These are phyloP conservation scores for Aspergillus alliaceus DNA, from an alignment of 2,329 filamentous ascomycete genomes.

Conservation along the genomic window DNA sequence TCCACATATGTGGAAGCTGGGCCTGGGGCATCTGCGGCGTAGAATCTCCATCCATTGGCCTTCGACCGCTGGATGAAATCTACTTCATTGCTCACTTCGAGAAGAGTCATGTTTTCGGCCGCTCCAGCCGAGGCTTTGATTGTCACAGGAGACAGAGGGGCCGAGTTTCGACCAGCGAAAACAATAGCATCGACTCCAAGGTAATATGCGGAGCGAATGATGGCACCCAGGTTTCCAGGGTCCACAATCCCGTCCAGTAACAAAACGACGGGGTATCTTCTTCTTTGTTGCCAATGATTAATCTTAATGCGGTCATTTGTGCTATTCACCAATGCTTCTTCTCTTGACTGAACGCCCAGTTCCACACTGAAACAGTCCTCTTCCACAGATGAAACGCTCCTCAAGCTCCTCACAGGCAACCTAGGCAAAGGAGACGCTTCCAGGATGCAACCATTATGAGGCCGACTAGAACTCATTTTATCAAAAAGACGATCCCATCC, in stretches of 20 bases:
- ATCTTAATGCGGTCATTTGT: slow-evolving; percentile 52
- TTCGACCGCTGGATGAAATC: slow-evolving; percentile 70
- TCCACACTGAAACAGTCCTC: slow-evolving; percentile 57
- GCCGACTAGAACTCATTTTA: slow-evolving; percentile 77
- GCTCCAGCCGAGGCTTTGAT: slow-evolving; percentile 89
- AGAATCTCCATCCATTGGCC: slow-evolving; percentile 76
- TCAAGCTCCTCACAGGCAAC: slow-evolving; percentile 63
- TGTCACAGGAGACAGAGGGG: slow-evolving; percentile 71
- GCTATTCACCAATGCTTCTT: slow-evolving; percentile 75
- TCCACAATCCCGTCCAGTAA: slow-evolving; percentile 61
- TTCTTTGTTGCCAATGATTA: slow-evolving; percentile 16
- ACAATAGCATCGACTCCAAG: slow-evolving; percentile 84
- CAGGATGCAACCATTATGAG: slow-evolving; percentile 86
- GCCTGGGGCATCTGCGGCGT: slow-evolving; percentile 64
- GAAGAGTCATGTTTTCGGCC: slow-evolving; percentile 73
- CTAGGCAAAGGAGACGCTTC: slow-evolving; percentile 83
- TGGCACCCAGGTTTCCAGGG: slow-evolving; percentile 85
- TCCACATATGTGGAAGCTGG: slow-evolving; percentile 26
- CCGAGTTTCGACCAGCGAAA: slow-evolving; percentile 71
- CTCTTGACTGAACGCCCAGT: slow-evolving; percentile 67
- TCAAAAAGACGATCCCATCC: slow-evolving; percentile 70
- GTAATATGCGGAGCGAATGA: slow-evolving; percentile 84
- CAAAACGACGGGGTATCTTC: slow-evolving; percentile 42
- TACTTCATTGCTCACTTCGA: slow-evolving; percentile 66
- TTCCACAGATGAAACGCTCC: slow-evolving; percentile 47